phyloP scores from a whole-genome alignment of 2,329 filamentous ascomycete genomes.

The Leptoxyphium fumago region DNA sequence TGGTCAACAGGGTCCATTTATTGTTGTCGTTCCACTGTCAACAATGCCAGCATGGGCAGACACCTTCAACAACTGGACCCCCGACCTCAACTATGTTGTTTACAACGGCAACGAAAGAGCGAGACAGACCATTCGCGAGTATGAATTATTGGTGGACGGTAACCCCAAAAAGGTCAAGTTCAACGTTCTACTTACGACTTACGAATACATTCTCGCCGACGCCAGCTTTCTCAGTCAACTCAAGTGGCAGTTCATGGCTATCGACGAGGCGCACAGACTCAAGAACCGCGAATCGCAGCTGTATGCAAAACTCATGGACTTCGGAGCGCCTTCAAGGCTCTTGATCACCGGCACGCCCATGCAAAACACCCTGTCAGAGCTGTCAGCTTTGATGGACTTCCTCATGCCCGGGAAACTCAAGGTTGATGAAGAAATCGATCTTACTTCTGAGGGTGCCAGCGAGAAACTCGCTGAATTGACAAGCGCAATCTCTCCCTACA shows the following conservation, averaged over 20 bases:
- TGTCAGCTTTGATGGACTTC: conserved; percentile 88
- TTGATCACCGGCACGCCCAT: conserved; percentile 95
- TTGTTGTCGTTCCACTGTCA: conserved; percentile 92
- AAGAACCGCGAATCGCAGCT: conserved; percentile 95
- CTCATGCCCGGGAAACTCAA: conserved; percentile 86
- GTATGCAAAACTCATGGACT: conserved; percentile 71
- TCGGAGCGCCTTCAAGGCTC: conserved; percentile 75
- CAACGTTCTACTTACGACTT: conserved; percentile 93
- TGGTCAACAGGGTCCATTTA: conserved; percentile 80
- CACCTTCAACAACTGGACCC: conserved; percentile 92
- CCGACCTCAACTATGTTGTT: conserved; percentile 91
- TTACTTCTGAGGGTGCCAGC: conserved; percentile 63
- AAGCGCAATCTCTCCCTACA: conserved; percentile 77
- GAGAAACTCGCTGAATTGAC: conserved; percentile 78
- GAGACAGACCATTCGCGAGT: conserved; percentile 73
- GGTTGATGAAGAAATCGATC: conserved; percentile 83
- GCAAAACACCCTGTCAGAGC: conserved; percentile 87
- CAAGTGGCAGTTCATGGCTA: conserved; percentile 94
- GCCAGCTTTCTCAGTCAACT: conserved; percentile 71
- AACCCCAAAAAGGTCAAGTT: conserved; percentile 87
- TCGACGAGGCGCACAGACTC: conserved; percentile 90
- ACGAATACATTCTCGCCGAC: conserved; percentile 87
- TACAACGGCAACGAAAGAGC: conserved; percentile 85
- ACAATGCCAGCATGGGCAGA: conserved; percentile 98
- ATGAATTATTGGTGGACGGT: conserved; percentile 75